Base-by-base conservation (phyloP, 257 asterid species). In the Capsicum baccatum region DNA sequence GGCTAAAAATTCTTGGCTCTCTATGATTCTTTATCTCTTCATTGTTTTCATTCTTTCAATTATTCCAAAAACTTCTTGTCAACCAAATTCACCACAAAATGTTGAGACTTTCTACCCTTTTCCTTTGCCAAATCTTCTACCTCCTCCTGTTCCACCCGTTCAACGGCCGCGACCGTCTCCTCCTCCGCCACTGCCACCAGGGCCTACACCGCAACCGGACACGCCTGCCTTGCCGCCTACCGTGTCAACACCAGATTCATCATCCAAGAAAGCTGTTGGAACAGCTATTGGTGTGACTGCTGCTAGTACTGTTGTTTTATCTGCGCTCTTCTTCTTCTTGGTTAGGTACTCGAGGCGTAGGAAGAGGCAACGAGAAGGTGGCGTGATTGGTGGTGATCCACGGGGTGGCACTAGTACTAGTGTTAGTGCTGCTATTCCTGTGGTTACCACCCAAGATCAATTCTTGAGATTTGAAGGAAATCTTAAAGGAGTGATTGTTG, bases 401-500 rank as follows among this genome's bases (percentile, higher is more conserved):
- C 42, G 47, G 15, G 60, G 44, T 17, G 69, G n/a, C 19, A 55
- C 57, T 15, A 19, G 6, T n/a, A 55, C n/a, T 6, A n/a, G 84
- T 1, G 78, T 79, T 64, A 79, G 13, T 42, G 69, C 66, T 42
- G 69, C 66, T 2, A 74, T 19, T 15, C 85, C 90, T 0, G 88
- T 68, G 84, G 83, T 60, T 85, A 87, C 84, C 48, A 44, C 48
- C 5, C 86, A 58, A 42, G 81, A 70, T 80, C 88, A 84, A 59
- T 92, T 96, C 37, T 57, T 70, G 81, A 83, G 92, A 76, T 91
- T 92, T 84, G 84, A 88, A 14, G 96, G 98, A 4, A 90, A 94
- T 56, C 80, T 96, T 17, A 95, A 92, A 83, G 99, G 97, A 16
- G 84, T 96, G 79, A 94, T 96, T 35, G 97, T 96, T 8, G 99